Base-by-base conservation (phyloP, 805 yeast genomes). In the Kuraishia hungarica region DNA sequence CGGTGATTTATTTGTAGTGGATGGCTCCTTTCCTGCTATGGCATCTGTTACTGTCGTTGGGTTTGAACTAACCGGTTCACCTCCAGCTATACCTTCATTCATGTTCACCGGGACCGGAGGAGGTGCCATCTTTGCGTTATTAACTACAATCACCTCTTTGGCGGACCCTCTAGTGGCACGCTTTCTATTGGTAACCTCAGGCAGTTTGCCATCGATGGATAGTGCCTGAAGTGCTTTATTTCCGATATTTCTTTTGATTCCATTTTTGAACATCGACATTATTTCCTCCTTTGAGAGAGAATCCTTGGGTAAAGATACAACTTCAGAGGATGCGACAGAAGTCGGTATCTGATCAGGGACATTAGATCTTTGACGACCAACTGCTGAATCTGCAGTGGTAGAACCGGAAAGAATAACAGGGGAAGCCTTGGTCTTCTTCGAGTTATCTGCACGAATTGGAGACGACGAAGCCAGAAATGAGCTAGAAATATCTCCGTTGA, bases 191-290 rank as follows among this genome's bases (percentile, higher is more conserved):
- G 39, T 28, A 43, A 17, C 48, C 53, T 19, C 49, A 39, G 24
- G 47, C 51, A 22, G n/a, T 49, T n/a, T 24, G 17, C 39, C 50
- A 48, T n/a, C 48, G 28, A 17, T 55, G 49, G 23, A 21, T 17
- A 20, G 35, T 26, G 46, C 21, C 48, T 35, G 43, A 35, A 35
- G 43, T 10, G 51, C 35, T n/a, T 49, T 35, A 19, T 51, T 51
- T 17, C n/a, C 53, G 23, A 19, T 13, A 19, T 26, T 22, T 22
- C 35, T 51, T 17, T 54, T 56, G 53, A 64, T 61, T 10, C 65
- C 64, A 22, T 63, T 60, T 39, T 62, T 64, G 54, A 66, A 65
- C 50, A 68, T 53, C 24, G 57, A 56, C 49, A 69, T 58, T 21
- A 69, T 56, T 43, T 62, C 65, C 23, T 53, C 56, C 51, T 60